Percentiles rank a stretch among this genome's conserved stretches.
phyloP scores from a whole-genome alignment of 441 rosid genomes.

The Raphanus hybrid region DNA sequence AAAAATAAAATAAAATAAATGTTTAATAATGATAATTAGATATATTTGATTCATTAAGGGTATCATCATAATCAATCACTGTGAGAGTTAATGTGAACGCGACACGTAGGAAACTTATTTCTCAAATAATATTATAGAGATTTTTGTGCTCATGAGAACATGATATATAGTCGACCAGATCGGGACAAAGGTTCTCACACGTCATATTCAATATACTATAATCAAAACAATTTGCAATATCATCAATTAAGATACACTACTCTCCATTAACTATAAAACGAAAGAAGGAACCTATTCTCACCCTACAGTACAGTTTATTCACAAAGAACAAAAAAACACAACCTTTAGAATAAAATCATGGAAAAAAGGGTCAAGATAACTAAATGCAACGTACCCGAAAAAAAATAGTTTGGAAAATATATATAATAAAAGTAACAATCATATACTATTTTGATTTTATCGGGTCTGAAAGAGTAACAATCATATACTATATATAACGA shows the following conservation, averaged over 20 bases:
- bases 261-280: background rate
- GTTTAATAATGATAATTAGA: too few species aligned
- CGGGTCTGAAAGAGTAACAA: background rate
- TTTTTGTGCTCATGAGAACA: constrained; percentile 11
- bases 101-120: too few species aligned
- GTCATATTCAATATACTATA: constrained; percentile 17
- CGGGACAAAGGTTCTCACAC: constrained; percentile 16
- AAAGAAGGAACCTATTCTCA: constrained; percentile 25
- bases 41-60: too few species aligned
- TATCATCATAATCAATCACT: too few species aligned
- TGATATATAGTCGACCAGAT: constrained; percentile 13
- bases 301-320: background rate
- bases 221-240: constrained; percentile 25
- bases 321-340: background rate
- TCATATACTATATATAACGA: background rate
- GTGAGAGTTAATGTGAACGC: too few species aligned
- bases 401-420: background rate
- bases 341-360: constrained; percentile 25
- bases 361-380: background rate
- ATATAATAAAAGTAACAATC: background rate
- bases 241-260: background rate
- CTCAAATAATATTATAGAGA: too few species aligned
- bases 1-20: too few species aligned
- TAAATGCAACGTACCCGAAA: constrained; percentile 1
- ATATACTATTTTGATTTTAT: background rate